These are phyloP conservation scores for Discostella pseudostelligera DNA, from an alignment of 108 stramenopile species.

Conservation along the genomic window DNA sequence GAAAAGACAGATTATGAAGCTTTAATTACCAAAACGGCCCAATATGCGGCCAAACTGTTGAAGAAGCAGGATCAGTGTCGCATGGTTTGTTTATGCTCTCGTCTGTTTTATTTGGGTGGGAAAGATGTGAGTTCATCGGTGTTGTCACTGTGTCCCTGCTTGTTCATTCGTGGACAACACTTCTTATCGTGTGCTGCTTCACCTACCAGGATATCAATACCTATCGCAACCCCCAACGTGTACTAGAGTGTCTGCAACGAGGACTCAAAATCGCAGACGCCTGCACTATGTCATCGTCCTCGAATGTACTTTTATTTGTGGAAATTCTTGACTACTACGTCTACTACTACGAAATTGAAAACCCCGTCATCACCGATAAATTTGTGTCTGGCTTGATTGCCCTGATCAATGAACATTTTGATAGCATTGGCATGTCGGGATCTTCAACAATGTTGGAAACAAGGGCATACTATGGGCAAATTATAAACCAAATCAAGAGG, in stretches of 20 bases:
- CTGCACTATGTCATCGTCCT: constrained; percentile 69
- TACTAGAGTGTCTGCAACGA: constrained; percentile 93
- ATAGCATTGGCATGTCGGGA: constrained; percentile 47
- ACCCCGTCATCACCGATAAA: constrained; percentile 82
- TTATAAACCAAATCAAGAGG: constrained; percentile 56
- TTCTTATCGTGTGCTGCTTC: constrained; percentile 11
- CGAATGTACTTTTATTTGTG: constrained; percentile 88
- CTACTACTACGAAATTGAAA: constrained; percentile 90
- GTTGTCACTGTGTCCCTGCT: background rate
- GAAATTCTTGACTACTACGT: constrained; percentile 95
- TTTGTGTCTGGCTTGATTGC: constrained; percentile 88
- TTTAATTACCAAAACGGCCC: constrained; percentile 91
- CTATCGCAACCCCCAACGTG: constrained; percentile 87
- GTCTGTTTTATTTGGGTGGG: constrained; percentile 82
- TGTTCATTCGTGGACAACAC: constrained; percentile 13
- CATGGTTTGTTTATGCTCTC: constrained; percentile 88
- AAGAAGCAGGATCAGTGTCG: constrained; percentile 95
- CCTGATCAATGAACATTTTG: constrained; percentile 91
- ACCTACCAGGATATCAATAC: constrained; percentile 33
- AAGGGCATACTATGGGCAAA: constrained; percentile 55
- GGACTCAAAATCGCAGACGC: constrained; percentile 89
- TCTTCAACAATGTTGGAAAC: constrained; percentile 52
- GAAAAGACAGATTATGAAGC: constrained; percentile 88
- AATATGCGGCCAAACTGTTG: constrained; percentile 92
- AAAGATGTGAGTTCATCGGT: constrained; percentile 23